Evolutionary conservation across 1,284 basidiomycete species (phyloP).

Genomic region (Golubevia pallescens): DNA sequence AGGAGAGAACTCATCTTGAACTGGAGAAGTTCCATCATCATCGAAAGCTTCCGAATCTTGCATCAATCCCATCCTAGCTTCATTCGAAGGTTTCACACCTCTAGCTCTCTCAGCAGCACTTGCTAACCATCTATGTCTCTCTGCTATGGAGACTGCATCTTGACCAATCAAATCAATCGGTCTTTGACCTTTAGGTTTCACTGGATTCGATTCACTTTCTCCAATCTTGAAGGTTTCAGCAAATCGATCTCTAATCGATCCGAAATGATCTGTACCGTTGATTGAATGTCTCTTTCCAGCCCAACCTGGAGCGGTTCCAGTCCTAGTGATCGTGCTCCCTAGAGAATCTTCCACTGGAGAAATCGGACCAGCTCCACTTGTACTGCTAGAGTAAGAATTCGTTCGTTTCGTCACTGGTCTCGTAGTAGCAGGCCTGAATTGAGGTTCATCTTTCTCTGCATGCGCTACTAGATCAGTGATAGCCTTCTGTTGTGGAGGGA

Average conservation of each 20-base stretch:
- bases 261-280: slow-evolving; percentile 14
- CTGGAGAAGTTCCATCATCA: slow-evolving; percentile 8
- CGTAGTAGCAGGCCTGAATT: too few species aligned
- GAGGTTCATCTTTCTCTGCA: too few species aligned
- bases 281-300: slow-evolving; percentile 15
- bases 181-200: slow-evolving; percentile 28
- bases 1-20: too few species aligned
- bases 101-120: slow-evolving; percentile 11
- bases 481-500: too few species aligned
- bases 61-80: slow-evolving; percentile 10
- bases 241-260: slow-evolving; percentile 24
- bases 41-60: slow-evolving; percentile 1
- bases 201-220: slow-evolving; percentile 15
- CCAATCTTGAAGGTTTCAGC: slow-evolving; percentile 25
- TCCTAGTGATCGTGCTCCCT: neutral
- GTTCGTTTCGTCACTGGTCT: too few species aligned
- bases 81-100: slow-evolving; percentile 7
- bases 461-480: too few species aligned
- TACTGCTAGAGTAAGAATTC: neutral
- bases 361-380: neutral
- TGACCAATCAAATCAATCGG: slow-evolving; percentile 34
- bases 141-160: slow-evolving; percentile 30
- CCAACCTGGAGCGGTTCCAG: slow-evolving; percentile 12
- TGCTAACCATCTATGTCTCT: slow-evolving; percentile 37
- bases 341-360: neutral